Evolutionary conservation across 768 basidiomycete species (phyloP).

Genomic region (Hypsizygus marmoreus): DNA sequence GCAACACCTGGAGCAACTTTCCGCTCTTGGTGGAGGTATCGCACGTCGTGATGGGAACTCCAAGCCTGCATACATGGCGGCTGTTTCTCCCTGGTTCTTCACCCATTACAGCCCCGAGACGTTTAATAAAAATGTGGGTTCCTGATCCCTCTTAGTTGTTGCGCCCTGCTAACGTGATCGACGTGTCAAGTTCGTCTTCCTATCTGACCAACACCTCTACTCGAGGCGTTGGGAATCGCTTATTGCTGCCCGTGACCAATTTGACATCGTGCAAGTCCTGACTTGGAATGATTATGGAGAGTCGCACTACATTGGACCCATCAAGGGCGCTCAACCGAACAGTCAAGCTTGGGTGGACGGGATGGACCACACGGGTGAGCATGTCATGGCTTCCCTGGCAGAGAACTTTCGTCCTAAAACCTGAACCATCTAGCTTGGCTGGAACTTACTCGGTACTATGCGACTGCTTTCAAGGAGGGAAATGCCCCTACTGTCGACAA

Average conservation of each 20-base stretch:
- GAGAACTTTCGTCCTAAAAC: slow-evolving; percentile 2
- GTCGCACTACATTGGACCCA: slow-evolving; percentile 80
- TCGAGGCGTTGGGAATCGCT: slow-evolving; percentile 69
- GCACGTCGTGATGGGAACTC: slow-evolving; percentile 26
- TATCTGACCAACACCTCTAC: slow-evolving; percentile 69
- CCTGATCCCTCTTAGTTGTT: not conserved
- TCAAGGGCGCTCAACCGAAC: slow-evolving; percentile 70
- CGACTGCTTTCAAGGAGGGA: slow-evolving; percentile 73
- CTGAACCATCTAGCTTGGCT: slow-evolving; percentile 53
- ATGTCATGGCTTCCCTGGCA: no score
- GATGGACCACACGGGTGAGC: slow-evolving; percentile 52
- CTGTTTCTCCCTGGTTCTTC: slow-evolving; percentile 79
- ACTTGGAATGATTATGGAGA: slow-evolving; percentile 81
- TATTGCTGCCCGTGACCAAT: slow-evolving; percentile 52
- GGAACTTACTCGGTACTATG: slow-evolving; percentile 64
- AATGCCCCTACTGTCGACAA: slow-evolving; percentile 54
- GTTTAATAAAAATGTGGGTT: slow-evolving; percentile 72
- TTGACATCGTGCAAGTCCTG: slow-evolving; percentile 62
- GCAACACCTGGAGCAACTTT: slow-evolving; percentile 50
- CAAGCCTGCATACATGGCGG: slow-evolving; percentile 44
- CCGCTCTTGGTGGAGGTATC: slow-evolving; percentile 25
- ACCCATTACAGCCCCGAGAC: slow-evolving; percentile 69
- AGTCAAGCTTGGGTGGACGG: slow-evolving; percentile 76
- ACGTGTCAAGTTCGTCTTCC: slow-evolving; percentile 56
- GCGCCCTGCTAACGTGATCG: not conserved